Percentiles rank a stretch among this genome's conserved stretches.
Conservation (phyloP, 2,329 filamentous ascomycete species). For the Ceratocystis ficicola region DNA sequence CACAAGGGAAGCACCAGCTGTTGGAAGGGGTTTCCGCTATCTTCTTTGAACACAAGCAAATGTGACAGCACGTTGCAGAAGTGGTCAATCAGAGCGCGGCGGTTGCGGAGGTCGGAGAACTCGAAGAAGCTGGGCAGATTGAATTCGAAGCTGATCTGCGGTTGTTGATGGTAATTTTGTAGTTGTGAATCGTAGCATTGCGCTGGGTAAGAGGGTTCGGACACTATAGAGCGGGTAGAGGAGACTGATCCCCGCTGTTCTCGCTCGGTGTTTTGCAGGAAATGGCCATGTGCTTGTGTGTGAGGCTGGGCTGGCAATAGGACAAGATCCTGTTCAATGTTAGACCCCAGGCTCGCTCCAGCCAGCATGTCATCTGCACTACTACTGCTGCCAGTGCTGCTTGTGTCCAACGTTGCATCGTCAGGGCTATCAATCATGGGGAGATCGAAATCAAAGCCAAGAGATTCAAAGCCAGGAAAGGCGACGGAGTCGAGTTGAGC, state of each 20-base stretch:
- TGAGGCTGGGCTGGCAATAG: background rate
- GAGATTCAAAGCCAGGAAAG: constrained; percentile 7
- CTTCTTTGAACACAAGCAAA: constrained; percentile 52
- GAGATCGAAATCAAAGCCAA: constrained; percentile 16
- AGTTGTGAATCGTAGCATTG: constrained; percentile 24
- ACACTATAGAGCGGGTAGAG: background rate
- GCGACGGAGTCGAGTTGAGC: background rate
- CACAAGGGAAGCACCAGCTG: constrained; percentile 51
- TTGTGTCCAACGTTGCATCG: constrained; percentile 16
- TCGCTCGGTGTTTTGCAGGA: background rate
- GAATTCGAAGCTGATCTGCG: constrained; percentile 41
- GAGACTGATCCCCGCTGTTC: background rate
- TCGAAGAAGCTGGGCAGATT: constrained; percentile 43
- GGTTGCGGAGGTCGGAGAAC: constrained; percentile 43
- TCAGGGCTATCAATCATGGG: constrained; percentile 14
- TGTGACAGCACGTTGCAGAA: constrained; percentile 53
- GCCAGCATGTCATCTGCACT: constrained; percentile 13
- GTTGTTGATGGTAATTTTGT: constrained; percentile 26
- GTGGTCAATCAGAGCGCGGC: constrained; percentile 47
- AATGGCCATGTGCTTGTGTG: background rate
- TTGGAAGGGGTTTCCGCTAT: constrained; percentile 50
- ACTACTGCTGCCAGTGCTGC: constrained; percentile 16
- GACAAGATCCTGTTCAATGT: background rate
- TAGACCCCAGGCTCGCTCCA: background rate
- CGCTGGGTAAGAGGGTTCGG: constrained; percentile 18